Evolutionary conservation across 2,329 filamentous ascomycete species (phyloP).

Genomic region (Paraphaeosphaeria minitans): DNA sequence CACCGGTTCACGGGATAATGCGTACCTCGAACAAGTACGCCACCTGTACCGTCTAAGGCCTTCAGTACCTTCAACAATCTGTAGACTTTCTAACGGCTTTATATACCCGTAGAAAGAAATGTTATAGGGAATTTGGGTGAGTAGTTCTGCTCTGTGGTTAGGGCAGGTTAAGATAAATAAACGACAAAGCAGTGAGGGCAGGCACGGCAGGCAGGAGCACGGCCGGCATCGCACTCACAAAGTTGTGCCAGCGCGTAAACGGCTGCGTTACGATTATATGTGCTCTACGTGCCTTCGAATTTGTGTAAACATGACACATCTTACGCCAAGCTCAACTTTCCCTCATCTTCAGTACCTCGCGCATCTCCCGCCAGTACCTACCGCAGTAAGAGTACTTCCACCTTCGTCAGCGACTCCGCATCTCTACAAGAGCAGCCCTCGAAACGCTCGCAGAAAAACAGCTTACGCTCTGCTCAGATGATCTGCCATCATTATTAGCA

Average conservation of each 20-base stretch:
- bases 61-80: not conserved
- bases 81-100: not conserved
- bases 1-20: not conserved
- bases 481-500: too few species aligned
- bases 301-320: too few species aligned
- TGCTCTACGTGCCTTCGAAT: too few species aligned
- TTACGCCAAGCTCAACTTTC: too few species aligned
- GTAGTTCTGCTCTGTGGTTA: not conserved
- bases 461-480: too few species aligned
- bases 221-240: not conserved
- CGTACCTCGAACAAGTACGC: not conserved
- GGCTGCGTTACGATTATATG: not conserved
- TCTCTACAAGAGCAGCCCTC: too few species aligned
- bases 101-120: not conserved
- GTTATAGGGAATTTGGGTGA: not conserved
- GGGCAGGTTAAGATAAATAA: not conserved
- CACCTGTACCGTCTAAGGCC: not conserved
- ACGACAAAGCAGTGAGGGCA: not conserved
- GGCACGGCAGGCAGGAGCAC: not conserved
- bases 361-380: too few species aligned
- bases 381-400: too few species aligned
- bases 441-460: too few species aligned
- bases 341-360: too few species aligned
- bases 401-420: too few species aligned
- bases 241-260: not conserved